Evolutionary conservation across 768 basidiomycete species (phyloP).

Genomic region (Boletellus emodensis): DNA sequence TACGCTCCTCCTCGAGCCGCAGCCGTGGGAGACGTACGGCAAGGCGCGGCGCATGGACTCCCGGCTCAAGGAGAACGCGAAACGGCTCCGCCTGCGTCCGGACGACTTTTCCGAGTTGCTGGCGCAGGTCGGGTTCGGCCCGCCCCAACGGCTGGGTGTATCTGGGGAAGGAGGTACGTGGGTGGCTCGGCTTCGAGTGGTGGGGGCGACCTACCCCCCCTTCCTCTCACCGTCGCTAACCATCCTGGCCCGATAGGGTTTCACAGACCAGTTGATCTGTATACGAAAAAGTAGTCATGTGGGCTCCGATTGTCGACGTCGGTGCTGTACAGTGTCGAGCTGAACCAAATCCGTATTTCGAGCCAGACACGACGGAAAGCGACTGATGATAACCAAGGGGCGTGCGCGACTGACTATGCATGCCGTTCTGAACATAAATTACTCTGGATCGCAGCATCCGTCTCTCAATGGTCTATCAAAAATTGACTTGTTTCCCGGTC

Average conservation of each 20-base stretch:
- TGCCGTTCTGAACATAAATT: no score
- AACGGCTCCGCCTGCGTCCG: conserved; percentile 54
- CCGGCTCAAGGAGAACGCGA: conserved; percentile 59
- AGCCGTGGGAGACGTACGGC: conserved; percentile 79
- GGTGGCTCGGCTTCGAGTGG: no score
- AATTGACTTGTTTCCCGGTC: neutral
- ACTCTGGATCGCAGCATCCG: no score
- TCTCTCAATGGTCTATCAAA: no score
- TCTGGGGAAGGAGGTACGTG: conserved; percentile 63
- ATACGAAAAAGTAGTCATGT: conserved; percentile 37
- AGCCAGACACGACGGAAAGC: no score
- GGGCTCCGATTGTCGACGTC: no score
- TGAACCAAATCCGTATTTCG: no score
- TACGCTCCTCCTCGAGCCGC: conserved; percentile 74
- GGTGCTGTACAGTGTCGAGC: no score
- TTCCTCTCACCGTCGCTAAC: conserved; percentile 1
- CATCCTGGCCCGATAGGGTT: conserved; percentile 10
- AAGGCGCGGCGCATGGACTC: conserved; percentile 70
- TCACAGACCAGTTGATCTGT: conserved; percentile 52
- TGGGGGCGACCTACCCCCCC: no score
- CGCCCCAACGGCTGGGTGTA: conserved; percentile 44
- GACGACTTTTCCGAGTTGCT: conserved; percentile 57
- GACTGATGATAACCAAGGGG: no score
- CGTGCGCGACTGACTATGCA: no score
- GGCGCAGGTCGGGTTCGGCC: conserved; percentile 57